A percentile compares a stretch with the other conserved stretches of the same genome.
These are phyloP conservation scores for Dorcoceras hygrometricum DNA, from an alignment of 257 asterid genomes.

Conservation along the genomic window DNA sequence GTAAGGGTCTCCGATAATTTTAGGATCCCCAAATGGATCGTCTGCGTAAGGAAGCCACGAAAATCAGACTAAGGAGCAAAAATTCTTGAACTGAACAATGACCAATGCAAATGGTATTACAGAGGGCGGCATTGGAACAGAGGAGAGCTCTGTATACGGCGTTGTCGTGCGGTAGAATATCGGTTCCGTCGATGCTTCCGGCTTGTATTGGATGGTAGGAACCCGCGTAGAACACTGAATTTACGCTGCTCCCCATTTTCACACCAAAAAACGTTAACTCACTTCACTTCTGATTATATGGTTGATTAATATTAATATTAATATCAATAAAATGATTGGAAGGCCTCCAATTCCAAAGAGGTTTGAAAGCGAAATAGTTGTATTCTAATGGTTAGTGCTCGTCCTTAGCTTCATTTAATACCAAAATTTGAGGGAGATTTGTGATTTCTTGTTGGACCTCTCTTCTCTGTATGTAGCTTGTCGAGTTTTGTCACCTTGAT, in stretches of 20 bases:
- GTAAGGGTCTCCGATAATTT: conserved; percentile 74
- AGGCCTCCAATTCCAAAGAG: too few relatives aligned
- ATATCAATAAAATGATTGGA: too few relatives aligned
- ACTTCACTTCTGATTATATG: too few relatives aligned
- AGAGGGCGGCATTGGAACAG: conserved; percentile 80
- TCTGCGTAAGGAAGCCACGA: conserved; percentile 38
- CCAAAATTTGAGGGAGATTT: too few relatives aligned
- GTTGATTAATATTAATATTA: too few relatives aligned
- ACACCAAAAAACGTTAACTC: neutral
- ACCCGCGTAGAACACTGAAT: conserved; percentile 81
- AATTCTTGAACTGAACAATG: conserved; percentile 21
- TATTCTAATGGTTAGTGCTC: too few relatives aligned
- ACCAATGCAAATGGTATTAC: conserved; percentile 21
- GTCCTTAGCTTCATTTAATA: too few relatives aligned
- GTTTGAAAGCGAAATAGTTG: too few relatives aligned
- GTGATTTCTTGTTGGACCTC: too few relatives aligned
- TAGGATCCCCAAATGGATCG: conserved; percentile 91
- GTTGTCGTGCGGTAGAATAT: conserved; percentile 80
- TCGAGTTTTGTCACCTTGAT: too few relatives aligned
- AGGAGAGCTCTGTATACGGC: conserved; percentile 86
- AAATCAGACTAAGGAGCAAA: neutral
- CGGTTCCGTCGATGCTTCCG: conserved; percentile 97
- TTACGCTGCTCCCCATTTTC: conserved; percentile 39
- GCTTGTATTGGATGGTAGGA: conserved; percentile 93
- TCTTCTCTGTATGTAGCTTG: too few relatives aligned